Evolutionary conservation across 2,329 filamentous ascomycete species (phyloP).

Genomic region (Calonectria pseudoturangicola): DNA sequence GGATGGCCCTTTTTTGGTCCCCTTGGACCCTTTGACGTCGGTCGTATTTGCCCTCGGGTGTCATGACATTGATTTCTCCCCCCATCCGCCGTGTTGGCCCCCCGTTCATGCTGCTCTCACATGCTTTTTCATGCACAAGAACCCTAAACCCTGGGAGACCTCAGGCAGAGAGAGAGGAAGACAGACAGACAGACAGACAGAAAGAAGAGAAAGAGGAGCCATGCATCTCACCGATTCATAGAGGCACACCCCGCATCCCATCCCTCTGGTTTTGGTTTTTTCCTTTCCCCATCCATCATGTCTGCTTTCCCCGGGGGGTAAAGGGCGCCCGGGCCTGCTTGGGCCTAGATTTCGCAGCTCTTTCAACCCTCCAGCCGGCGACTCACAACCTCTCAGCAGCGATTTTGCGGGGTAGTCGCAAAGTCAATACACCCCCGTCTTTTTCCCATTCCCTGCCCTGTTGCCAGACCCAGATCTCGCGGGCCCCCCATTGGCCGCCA

Average conservation of each 20-base stretch:
- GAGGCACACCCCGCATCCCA: conserved; percentile 4
- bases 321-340: background rate
- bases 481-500: conserved; percentile 30
- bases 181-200: background rate
- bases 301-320: conserved; percentile 16
- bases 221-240: conserved; percentile 6
- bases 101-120: conserved; percentile 24
- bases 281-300: background rate
- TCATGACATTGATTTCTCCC: background rate
- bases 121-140: conserved; percentile 27
- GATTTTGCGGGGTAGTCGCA: conserved; percentile 38
- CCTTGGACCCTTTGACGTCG: conserved; percentile 19
- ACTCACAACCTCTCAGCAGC: background rate
- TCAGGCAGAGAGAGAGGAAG: background rate
- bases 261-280: conserved; percentile 9
- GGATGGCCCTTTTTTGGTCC: background rate
- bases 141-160: conserved; percentile 23
- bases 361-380: conserved; percentile 16
- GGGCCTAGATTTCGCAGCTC: conserved; percentile 21
- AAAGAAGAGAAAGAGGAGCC: background rate
- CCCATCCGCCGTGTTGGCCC: background rate
- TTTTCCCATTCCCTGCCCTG: background rate
- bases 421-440: conserved; percentile 25
- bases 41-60: conserved; percentile 1
- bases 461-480: conserved; percentile 17